phyloP scores from a whole-genome alignment of 345 rosid genomes.

The Fremontodendron californicum region DNA sequence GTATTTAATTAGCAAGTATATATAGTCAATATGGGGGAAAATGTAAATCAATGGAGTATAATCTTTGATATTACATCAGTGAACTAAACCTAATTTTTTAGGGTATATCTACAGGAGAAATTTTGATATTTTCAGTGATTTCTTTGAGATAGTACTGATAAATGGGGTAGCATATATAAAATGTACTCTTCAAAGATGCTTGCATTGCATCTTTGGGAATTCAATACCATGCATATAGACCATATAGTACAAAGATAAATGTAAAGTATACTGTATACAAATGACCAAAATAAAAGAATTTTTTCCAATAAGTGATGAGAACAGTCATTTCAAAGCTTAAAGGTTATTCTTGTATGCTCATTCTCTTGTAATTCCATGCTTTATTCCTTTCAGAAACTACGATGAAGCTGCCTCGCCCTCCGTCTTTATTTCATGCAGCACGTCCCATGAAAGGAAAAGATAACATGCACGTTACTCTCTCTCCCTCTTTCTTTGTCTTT shows the following conservation, averaged over 20 bases:
- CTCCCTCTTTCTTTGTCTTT: not conserved
- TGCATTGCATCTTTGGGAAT: not conserved
- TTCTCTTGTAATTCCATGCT: conserved; percentile 28
- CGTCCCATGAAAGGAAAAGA: conserved; percentile 31
- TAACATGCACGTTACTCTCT: conserved; percentile 34
- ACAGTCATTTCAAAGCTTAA: conserved; percentile 35
- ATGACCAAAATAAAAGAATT: conserved; percentile 4
- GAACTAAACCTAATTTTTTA: not conserved
- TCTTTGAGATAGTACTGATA: not conserved
- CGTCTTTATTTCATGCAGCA: conserved; percentile 48
- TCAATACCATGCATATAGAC: not conserved
- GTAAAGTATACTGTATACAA: not conserved
- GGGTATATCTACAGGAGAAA: not conserved
- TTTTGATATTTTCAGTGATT: not conserved
- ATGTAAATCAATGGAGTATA: not conserved
- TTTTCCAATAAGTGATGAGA: conserved; percentile 8
- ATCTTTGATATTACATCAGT: not conserved
- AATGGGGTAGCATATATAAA: not conserved
- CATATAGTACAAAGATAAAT: not conserved
- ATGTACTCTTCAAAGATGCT: not conserved
- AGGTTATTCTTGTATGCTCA: conserved; percentile 60
- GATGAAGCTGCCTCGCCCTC: conserved; percentile 43
- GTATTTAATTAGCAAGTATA: not conserved
- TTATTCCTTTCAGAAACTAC: conserved; percentile 60
- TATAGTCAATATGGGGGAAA: not conserved